phyloP scores from a whole-genome alignment of 768 basidiomycete genomes.

The Suillus ampliporus region DNA sequence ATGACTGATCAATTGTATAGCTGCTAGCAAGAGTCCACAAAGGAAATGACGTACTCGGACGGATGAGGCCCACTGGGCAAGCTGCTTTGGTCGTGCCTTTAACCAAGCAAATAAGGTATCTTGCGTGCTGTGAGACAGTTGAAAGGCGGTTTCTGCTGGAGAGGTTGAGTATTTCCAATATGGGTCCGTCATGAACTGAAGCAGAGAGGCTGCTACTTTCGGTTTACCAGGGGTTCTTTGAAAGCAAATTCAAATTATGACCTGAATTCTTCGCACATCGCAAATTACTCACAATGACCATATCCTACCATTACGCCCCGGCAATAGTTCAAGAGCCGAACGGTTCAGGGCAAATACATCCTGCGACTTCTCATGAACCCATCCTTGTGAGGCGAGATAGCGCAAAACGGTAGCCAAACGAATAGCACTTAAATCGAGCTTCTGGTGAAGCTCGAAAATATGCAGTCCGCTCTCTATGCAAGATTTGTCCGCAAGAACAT shows the following conservation, averaged over 20 bases:
- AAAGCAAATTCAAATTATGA: neutral
- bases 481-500: slow-evolving; percentile 17
- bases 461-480: slow-evolving; percentile 13
- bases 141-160: slow-evolving; percentile 40
- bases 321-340: slow-evolving; percentile 19
- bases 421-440: slow-evolving; percentile 19
- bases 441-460: slow-evolving; percentile 18
- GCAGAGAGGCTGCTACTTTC: slow-evolving; percentile 19
- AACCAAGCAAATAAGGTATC: slow-evolving; percentile 40
- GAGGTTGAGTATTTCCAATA: slow-evolving; percentile 24
- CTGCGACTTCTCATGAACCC: slow-evolving; percentile 24
- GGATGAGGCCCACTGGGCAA: slow-evolving; percentile 5
- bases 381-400: slow-evolving; percentile 22
- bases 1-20: neutral
- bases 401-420: slow-evolving; percentile 22
- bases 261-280: neutral
- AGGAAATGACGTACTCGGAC: slow-evolving; percentile 7
- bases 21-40: neutral
- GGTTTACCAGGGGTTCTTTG: slow-evolving; percentile 26
- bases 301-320: slow-evolving; percentile 23
- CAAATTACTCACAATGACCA: slow-evolving; percentile 20
- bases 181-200: slow-evolving; percentile 20
- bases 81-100: neutral
- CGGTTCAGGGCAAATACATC: slow-evolving; percentile 24
- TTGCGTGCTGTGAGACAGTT: slow-evolving; percentile 43